These are phyloP conservation scores for Euphorbia corollata DNA, from an alignment of 441 rosid species.

Conservation along the genomic window DNA sequence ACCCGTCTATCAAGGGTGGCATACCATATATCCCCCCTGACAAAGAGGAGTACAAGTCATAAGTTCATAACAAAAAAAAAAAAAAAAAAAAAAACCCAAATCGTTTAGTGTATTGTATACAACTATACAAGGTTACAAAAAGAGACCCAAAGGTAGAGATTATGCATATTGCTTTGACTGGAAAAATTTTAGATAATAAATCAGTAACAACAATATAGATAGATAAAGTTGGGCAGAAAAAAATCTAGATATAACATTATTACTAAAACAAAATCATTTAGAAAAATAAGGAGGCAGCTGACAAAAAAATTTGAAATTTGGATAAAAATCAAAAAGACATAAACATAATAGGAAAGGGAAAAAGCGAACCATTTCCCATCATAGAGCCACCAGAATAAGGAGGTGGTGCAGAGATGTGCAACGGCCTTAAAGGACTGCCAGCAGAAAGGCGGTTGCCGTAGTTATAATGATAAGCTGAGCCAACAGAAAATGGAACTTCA, in stretches of 20 bases:
- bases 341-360: constrained; percentile 10
- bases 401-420: constrained; percentile 76
- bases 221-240: background rate
- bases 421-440: constrained; percentile 81
- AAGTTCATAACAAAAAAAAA: background rate
- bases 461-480: constrained; percentile 83
- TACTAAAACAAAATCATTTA: background rate
- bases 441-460: constrained; percentile 64
- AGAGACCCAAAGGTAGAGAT: background rate
- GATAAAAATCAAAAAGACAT: constrained; percentile 19
- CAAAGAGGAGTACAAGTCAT: constrained; percentile 2
- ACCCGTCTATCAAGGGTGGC: constrained; percentile 86
- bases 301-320: background rate
- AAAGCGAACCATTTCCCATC: constrained; percentile 67
- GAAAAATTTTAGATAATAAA: background rate
- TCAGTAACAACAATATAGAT: background rate
- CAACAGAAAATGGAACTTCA: constrained; percentile 80
- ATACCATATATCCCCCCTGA: constrained; percentile 81
- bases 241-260: background rate
- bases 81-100: background rate
- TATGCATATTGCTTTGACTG: background rate
- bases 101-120: background rate
- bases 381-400: constrained; percentile 84
- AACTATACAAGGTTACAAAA: too few relatives aligned
- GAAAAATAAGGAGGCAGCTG: background rate